A percentile compares a stretch with the other conserved stretches of the same genome.
phyloP scores from a whole-genome alignment of 805 yeast genomes.

The Debaryomyces maramus region DNA sequence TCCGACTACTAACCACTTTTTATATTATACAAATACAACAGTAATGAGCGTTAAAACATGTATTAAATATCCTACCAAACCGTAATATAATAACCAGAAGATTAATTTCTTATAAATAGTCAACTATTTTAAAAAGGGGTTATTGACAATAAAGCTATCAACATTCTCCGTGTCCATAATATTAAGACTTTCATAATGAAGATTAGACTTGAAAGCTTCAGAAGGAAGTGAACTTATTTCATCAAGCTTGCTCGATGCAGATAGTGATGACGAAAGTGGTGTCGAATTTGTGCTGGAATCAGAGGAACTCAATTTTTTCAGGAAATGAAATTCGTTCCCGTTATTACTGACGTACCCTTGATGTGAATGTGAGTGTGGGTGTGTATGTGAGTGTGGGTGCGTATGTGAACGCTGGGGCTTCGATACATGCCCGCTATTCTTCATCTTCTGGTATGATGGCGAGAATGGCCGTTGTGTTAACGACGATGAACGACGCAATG shows the following conservation, averaged over 20 bases:
- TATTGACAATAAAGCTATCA: conserved; percentile 11
- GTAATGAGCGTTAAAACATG: no score
- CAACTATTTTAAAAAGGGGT: conserved; percentile 10
- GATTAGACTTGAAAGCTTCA: conserved; percentile 11
- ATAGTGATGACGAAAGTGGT: conserved; percentile 5
- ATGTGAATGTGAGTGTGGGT: not conserved
- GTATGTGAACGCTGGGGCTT: conserved; percentile 16
- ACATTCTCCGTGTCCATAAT: conserved; percentile 14
- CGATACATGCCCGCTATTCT: conserved; percentile 19
- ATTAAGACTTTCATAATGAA: conserved; percentile 8
- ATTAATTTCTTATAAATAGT: no score
- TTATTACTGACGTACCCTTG: conserved; percentile 6
- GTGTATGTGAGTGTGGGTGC: conserved; percentile 1
- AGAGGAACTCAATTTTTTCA: conserved; percentile 4
- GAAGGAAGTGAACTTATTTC: conserved; percentile 11
- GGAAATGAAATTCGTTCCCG: conserved; percentile 8
- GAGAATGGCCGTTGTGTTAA: conserved; percentile 8
- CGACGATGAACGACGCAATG: conserved; percentile 11
- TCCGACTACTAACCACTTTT: no score
- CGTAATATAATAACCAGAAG: no score
- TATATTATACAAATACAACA: no score
- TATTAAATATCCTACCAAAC: no score
- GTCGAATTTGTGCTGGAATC: not conserved
- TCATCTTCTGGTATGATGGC: conserved; percentile 15
- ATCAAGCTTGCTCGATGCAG: conserved; percentile 3